Base-by-base conservation (phyloP, 2,329 filamentous ascomycete genomes). In the Alternaria sp. region DNA sequence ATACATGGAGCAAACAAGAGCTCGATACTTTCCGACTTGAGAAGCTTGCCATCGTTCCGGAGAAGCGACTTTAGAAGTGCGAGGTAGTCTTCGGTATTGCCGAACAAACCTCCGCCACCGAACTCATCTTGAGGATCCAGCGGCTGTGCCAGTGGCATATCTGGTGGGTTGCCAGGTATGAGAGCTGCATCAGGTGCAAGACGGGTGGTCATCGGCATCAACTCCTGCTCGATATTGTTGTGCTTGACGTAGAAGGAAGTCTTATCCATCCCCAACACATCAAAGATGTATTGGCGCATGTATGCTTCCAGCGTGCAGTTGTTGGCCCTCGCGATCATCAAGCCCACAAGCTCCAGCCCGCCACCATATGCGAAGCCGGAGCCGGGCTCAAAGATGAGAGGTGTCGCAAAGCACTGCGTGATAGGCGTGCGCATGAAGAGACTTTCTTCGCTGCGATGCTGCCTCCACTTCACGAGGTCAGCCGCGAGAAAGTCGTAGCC, bases 341-440 rank as follows among this genome's bases (percentile, higher is more conserved):
- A 54, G 4, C 73, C 74, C 2, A 62, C 72, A 51, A 74, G 65
- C 44, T 74, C 73, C 30, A 72, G 57, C 17, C 73, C 62, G 52
- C 57, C 49, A 2, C 71, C 72, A 43, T 77, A 76, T 1, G 64
- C 56, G 54, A 62, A 75, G 0, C 49, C 60, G n/a, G 62, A 66
- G 17, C 73, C 72, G 1, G 74, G 73, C 52, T 76, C 74, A 55
- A 70, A 76, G n/a, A 75, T 9, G 10, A 76, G 65, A 6, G 72
- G 73, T 11, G 59, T 59, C 4, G 40, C 45, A 45, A 65, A 70
- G 6, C 61, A 60, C 30, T 70, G 61, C 5, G 47, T 40, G 11
- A 74, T 61, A 8, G 62, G 54, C 9, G 61, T 57, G 19, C 52
- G 61, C 64, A 68, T 62, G 3, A 44, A 25, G 15, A 58, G 45